These are phyloP conservation scores for Circinella umbellata DNA, from an alignment of 371 early-diverging fungal species.

Conservation along the genomic window DNA sequence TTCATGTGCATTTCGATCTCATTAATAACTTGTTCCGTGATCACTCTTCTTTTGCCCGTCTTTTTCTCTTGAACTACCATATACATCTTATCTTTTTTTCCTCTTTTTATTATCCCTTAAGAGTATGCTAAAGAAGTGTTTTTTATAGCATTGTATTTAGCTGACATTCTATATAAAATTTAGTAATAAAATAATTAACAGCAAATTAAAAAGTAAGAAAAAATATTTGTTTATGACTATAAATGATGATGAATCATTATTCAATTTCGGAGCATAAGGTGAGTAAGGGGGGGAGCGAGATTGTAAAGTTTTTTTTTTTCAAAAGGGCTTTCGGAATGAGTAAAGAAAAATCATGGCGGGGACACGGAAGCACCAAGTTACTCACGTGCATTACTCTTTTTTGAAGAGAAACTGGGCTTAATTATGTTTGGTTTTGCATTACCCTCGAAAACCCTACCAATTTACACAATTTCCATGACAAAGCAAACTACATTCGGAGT, in stretches of 20 bases:
- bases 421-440: neutral
- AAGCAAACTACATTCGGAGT: slow-evolving; percentile 3
- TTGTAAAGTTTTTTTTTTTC: no score
- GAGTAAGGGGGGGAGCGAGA: neutral
- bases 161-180: no score
- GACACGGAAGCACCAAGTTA: neutral
- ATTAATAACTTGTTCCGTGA: slow-evolving; percentile 5
- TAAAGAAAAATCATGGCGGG: neutral
- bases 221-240: no score
- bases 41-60: slow-evolving; percentile 4
- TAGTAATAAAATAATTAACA: no score
- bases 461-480: slow-evolving; percentile 1
- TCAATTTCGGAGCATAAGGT: neutral
- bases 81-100: neutral
- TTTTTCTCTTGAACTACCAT: neutral
- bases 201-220: no score
- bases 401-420: neutral
- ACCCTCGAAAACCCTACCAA: slow-evolving; percentile 3
- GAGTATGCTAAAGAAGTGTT: neutral
- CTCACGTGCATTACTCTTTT: neutral
- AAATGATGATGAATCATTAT: no score
- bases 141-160: neutral
- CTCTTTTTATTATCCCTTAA: neutral
- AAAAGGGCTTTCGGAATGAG: slow-evolving; percentile 1
- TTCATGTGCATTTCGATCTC: slow-evolving; percentile 6